Base-by-base conservation (phyloP, 202 grass and related monocot species). In the Panicum hallii region DNA sequence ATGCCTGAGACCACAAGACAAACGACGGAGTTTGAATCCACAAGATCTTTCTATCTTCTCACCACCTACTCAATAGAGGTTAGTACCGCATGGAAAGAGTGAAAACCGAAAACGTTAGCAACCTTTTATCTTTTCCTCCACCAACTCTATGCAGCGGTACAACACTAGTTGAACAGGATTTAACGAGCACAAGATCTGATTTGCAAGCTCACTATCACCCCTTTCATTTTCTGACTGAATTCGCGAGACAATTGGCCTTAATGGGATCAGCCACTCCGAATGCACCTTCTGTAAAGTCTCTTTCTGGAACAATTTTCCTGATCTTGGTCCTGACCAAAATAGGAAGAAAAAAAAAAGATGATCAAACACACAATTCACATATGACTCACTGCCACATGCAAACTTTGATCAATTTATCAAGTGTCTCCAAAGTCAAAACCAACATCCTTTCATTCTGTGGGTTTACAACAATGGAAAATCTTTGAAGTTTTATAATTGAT, bases 91-190 rank as follows among this genome's bases (percentile, higher is more conserved):
- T 22, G 30, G 44, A 60, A 45, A 49, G 53, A 38, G 52, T 63
- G 23, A 34, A 60, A 76, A 79, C 54, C 46, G 9, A 72, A 79
- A 66, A 61, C 17, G 7, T 87, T 62, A 87, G 5, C 47, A 70
- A 53, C 57, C 28, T 68, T 92, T 85, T 83, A 83, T 79, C 26
- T 73, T 92, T 54, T 95, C 82, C 83, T 98, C 95, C 9, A 87
- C 89, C 58, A 98, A 89, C 92, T 98, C 95, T 22, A 90, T 92
- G 78, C 93, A 98, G 20, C 86, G 92, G 62, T 90, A 63, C 46
- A 98, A 75, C 52, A 95, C 95, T 23, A 95, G 61, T 40, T 93
- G 64, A 72, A 95, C 89, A 67, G 89, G 95, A 87, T 98, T 98
- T 83, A 95, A 60, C 4, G 75, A 66, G 79, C 85, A 93, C 43